These are phyloP conservation scores for Pseudozyma pruni DNA, from an alignment of 1,284 basidiomycete genomes.

Conservation along the genomic window DNA sequence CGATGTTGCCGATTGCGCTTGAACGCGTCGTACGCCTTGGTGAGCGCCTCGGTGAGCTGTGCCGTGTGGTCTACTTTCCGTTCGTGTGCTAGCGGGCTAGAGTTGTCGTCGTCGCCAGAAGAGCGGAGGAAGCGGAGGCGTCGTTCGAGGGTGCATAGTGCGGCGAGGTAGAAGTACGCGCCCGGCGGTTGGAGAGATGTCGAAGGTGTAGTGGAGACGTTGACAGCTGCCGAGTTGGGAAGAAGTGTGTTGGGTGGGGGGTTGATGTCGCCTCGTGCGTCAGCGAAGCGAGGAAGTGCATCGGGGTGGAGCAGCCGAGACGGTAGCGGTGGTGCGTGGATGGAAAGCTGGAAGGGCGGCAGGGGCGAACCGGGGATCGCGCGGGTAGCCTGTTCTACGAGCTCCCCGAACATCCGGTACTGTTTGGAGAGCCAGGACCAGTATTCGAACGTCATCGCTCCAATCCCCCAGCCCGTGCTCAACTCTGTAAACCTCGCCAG, in stretches of 20 bases:
- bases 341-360: slow-evolving; percentile 33
- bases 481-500: slow-evolving; percentile 86
- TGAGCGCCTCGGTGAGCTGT: slow-evolving; percentile 46
- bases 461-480: slow-evolving; percentile 92
- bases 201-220: slow-evolving; percentile 19
- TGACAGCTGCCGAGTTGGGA: slow-evolving; percentile 41
- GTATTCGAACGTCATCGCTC: slow-evolving; percentile 94
- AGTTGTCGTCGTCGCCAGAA: slow-evolving; percentile 6
- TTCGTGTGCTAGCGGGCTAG: slow-evolving; percentile 50
- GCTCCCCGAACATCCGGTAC: slow-evolving; percentile 68
- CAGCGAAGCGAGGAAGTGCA: slow-evolving; percentile 21
- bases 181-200: slow-evolving; percentile 31
- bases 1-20: slow-evolving; percentile 29
- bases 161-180: slow-evolving; percentile 57
- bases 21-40: slow-evolving; percentile 56
- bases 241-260: slow-evolving; percentile 36
- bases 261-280: slow-evolving; percentile 13
- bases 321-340: slow-evolving; percentile 51
- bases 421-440: slow-evolving; percentile 96
- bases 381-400: slow-evolving; percentile 46
- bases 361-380: slow-evolving; percentile 23
- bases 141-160: slow-evolving; percentile 58
- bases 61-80: slow-evolving; percentile 53
- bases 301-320: slow-evolving; percentile 45
- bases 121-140: slow-evolving; percentile 30